Evolutionary conservation across 495 filamentous ascomycete species (phyloP).

Genomic region (Xylaria castorea): DNA sequence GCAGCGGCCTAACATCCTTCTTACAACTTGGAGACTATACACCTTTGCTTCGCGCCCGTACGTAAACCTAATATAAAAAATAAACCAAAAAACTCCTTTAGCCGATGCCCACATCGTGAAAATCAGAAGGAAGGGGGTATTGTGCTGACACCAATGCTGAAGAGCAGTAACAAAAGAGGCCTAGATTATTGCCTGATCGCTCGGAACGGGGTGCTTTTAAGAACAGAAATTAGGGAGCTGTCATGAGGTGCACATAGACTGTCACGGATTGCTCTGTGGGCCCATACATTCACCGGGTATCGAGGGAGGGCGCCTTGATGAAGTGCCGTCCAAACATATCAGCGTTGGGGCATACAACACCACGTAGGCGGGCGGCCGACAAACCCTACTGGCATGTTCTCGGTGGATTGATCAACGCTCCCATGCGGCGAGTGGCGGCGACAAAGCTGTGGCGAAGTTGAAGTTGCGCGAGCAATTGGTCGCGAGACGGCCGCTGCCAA

Average conservation of each 20-base stretch:
- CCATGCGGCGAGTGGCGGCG: not conserved
- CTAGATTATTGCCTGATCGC: conserved; percentile 3
- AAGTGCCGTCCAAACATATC: not conserved
- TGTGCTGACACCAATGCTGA: conserved; percentile 35
- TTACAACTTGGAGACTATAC: conserved; percentile 6
- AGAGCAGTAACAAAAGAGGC: conserved; percentile 25
- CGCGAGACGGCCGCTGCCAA: conserved; percentile 18
- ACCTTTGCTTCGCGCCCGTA: not conserved
- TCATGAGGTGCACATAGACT: conserved; percentile 1
- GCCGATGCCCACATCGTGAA: conserved; percentile 27
- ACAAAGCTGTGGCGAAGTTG: not conserved
- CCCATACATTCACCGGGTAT: not conserved
- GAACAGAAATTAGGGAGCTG: not conserved
- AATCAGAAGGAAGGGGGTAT: conserved; percentile 33
- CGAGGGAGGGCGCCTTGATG: not conserved
- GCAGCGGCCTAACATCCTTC: conserved; percentile 1
- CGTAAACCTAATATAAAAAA: not conserved
- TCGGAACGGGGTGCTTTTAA: conserved; percentile 3
- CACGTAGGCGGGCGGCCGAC: not conserved
- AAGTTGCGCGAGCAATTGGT: conserved; percentile 1
- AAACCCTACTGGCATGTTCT: not conserved
- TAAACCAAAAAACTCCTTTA: conserved; percentile 30
- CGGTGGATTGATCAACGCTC: conserved; percentile 6
- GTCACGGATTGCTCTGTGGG: not conserved
- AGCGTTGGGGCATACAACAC: conserved; percentile 5